phyloP scores from a whole-genome alignment of 176 grass and related monocot genomes.

The Zea luxurians region DNA sequence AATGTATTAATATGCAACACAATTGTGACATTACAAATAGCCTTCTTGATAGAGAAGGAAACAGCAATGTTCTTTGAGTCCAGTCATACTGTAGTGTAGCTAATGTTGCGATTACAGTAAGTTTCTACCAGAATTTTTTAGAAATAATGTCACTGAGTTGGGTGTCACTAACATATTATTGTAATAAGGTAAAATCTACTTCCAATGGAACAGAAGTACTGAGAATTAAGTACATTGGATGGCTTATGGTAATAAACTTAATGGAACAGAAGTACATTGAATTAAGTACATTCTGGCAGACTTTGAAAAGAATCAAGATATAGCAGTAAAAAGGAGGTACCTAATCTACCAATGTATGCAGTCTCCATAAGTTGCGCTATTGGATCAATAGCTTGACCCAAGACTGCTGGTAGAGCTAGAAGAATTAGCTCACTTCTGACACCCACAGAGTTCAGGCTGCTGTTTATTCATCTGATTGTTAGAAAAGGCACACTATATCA shows the following conservation, averaged over 20 bases:
- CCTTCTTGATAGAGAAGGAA: background rate
- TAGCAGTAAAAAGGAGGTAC: conserved; percentile 42
- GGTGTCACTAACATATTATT: background rate
- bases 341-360: conserved; percentile 90
- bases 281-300: background rate
- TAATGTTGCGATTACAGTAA: background rate
- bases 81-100: background rate
- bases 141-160: background rate
- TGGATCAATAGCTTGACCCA: conserved; percentile 94
- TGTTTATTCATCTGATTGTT: conserved; percentile 40
- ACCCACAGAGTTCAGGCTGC: conserved; percentile 30
- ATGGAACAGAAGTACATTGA: too few relatives aligned
- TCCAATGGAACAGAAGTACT: background rate
- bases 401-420: conserved; percentile 79
- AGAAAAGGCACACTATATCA: conserved; percentile 29
- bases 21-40: background rate
- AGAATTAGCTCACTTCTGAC: conserved; percentile 68
- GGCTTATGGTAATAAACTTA: background rate
- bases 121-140: conserved; percentile 4
- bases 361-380: conserved; percentile 93
- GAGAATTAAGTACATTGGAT: background rate
- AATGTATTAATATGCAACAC: background rate
- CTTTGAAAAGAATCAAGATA: conserved; percentile 10
- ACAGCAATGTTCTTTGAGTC: background rate
- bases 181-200: background rate